Conservation (phyloP, 495 filamentous ascomycete species). For the Penicillium salamii region DNA sequence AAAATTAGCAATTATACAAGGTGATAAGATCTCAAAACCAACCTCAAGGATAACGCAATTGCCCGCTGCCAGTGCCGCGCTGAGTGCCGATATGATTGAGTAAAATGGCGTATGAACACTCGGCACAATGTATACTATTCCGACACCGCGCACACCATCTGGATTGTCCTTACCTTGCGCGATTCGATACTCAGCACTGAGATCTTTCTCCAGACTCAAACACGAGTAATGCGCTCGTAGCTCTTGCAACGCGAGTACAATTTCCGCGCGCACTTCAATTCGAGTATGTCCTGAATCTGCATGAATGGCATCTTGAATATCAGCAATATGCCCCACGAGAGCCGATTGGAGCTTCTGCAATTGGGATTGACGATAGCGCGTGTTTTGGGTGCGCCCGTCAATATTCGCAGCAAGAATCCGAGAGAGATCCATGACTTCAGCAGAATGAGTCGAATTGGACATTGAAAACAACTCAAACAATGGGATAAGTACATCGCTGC, state of each 20-base stretch:
- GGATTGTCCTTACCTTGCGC: constrained; percentile 36
- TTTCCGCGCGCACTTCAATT: constrained; percentile 42
- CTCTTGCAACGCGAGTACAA: constrained; percentile 37
- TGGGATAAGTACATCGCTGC: neutral
- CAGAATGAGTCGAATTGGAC: too few species aligned
- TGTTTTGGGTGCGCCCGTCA: constrained; percentile 46
- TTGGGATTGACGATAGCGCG: constrained; percentile 44
- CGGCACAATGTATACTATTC: constrained; percentile 53
- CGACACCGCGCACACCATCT: constrained; percentile 25
- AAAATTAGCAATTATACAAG: neutral
- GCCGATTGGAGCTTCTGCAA: constrained; percentile 40
- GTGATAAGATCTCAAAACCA: neutral
- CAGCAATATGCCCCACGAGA: constrained; percentile 27
- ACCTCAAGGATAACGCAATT: constrained; percentile 54
- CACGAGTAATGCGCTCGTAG: constrained; percentile 43
- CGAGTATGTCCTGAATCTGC: constrained; percentile 32
- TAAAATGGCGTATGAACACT: constrained; percentile 47
- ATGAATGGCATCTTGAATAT: constrained; percentile 38
- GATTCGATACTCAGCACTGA: constrained; percentile 50
- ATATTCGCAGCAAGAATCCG: constrained; percentile 41
- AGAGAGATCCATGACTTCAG: constrained; percentile 28
- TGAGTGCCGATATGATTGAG: constrained; percentile 42
- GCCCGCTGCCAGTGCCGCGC: constrained; percentile 49
- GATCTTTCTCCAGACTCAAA: constrained; percentile 35
- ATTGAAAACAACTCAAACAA: neutral